These are phyloP conservation scores for Solanum corneliomulleri DNA, from an alignment of 257 asterid genomes.

Conservation along the genomic window DNA sequence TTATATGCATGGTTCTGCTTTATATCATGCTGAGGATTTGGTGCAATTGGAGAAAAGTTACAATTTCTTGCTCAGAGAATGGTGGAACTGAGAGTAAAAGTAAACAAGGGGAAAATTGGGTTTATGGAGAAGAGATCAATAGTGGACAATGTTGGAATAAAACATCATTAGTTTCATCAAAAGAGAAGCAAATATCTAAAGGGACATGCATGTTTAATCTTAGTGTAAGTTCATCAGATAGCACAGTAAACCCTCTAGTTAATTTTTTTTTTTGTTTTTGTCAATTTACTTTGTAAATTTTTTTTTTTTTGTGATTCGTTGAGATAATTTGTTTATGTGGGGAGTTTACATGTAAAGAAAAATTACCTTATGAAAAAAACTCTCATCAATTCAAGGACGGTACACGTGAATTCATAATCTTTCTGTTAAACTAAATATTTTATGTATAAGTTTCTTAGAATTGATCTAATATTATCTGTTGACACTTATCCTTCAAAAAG, in stretches of 20 bases:
- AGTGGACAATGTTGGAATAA: conserved; percentile 43
- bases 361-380: background rate
- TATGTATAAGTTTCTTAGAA: background rate
- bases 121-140: conserved; percentile 48
- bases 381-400: background rate
- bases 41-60: conserved; percentile 82
- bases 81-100: conserved; percentile 16
- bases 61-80: conserved; percentile 66
- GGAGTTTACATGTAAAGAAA: background rate
- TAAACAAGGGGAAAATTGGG: conserved; percentile 49
- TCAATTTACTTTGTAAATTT: background rate
- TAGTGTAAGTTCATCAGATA: conserved; percentile 24
- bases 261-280: background rate
- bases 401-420: background rate
- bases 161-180: conserved; percentile 22
- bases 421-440: background rate
- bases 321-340: background rate
- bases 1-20: conserved; percentile 61
- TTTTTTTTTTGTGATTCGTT: background rate
- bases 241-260: conserved; percentile 19
- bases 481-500: background rate
- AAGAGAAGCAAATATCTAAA: conserved; percentile 29
- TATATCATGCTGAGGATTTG: conserved; percentile 69
- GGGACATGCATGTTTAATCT: conserved; percentile 35
- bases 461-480: background rate